Evolutionary conservation across 768 basidiomycete species (phyloP), one percentile per base, ranked within the genome.

Genomic region (Lanmaoa pseudosensibilis): DNA sequence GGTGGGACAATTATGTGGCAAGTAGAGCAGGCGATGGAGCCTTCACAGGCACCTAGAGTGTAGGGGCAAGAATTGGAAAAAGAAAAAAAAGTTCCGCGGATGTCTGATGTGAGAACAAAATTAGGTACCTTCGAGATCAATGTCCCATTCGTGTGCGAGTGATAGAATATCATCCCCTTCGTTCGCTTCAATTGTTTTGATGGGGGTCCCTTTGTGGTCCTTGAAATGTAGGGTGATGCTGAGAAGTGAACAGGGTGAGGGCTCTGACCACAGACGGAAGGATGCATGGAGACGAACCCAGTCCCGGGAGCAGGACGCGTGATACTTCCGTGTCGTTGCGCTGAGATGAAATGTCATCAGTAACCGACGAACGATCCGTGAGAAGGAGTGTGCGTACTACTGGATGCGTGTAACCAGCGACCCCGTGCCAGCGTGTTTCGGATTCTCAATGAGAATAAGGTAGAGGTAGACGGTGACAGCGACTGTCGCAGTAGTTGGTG

Each of bases 21-120:
- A 21, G 96, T 99, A 15, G 96, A 98, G 69, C 96, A 99, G 16
- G 96, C 96, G 46, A 97, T 83, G 1, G 94, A 96, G 39, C 93
- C 90, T 77, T 98, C 96, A 72, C 97, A 99, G 27, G 96, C 96
- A 55, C 95, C 94, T 97, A 21, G 47, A 44, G 12, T 8, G 23
- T 25, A 27, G n/a, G 11, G 13, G n/a, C 44, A 16, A 33, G 27
- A 44, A 38, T 37, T 40, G 44, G 23, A 10, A 39, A 43, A 18
- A 23, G 4, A 50, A 9, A 33, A 46, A 27, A 8, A 6, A 13
- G 19, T 51, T 47, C 10, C 15, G 30, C 4, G 13, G 9, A 27
- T 27, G 18, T 38, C 10, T n/a, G 2, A 37, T 18, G n/a, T 38
- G 4, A 2, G 6, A 46, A 25, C 1, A 18, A 50, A 47, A 38